Base-by-base conservation (phyloP, 1,284 basidiomycete species). In the Leccinum cinnamomeum region DNA sequence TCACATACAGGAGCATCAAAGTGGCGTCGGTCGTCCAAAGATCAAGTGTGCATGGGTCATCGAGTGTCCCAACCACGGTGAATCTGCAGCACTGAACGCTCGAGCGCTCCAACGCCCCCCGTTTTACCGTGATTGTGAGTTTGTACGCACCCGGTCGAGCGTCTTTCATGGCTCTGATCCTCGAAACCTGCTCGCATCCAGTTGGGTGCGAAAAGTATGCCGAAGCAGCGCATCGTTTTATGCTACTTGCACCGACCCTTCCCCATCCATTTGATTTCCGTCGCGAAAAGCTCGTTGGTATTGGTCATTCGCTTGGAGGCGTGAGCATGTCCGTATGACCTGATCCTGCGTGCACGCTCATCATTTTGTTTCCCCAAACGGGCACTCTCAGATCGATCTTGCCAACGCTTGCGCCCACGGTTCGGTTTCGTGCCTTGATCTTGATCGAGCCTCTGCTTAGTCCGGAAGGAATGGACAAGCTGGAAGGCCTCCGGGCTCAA, bases 231-330 rank as follows among this genome's bases (percentile, higher is more conserved):
- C 81, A 86, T 64, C 80, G 79, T 41, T 87, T 87, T 68, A 76
- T 88, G 28, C 74, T 73, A 10, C 74, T 73, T 10, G 79, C 77
- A 3, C 72, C 77, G 2, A 66, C 73, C 25, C 65, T 78, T 59
- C 77, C 75, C 35, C 76, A 75, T 11, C 67, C 70, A 7, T 73
- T 83, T 30, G 77, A 85, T 62, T 87, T 87, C 70, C 67, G 68
- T 39, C 69, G 68, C 11, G 74, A 83, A 61, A 83, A 78, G 50
- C 72, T 88, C 6, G 76, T 86, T 37, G 86, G 85, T 4, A 79
- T 88, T 20, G 86, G 85, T 0, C 86, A 88, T 71, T 87, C 86
- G 1, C 72, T 88, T 30, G 86, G 86, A n/a, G 86, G 80, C 48
- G 84, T 85, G 62, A 77, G 82, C 30, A 81, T 87, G 85, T 86